phyloP scores from a whole-genome alignment of 371 early-diverging fungal species.

The Phascolomyces articulosus region DNA sequence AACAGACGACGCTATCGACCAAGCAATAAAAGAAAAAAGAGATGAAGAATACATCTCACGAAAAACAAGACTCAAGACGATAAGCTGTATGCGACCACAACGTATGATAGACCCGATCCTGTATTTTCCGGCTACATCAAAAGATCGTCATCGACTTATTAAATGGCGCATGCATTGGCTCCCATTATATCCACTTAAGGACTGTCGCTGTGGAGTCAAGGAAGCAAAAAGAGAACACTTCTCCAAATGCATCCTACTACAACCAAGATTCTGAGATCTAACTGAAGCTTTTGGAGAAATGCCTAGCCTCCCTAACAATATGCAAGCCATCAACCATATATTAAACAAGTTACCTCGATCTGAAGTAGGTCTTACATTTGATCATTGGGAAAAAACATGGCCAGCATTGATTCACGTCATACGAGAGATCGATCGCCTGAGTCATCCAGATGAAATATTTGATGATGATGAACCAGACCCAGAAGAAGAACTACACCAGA shows the following conservation, averaged over 20 bases:
- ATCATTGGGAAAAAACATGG: not conserved
- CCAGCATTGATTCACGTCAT: no score
- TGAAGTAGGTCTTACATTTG: not conserved
- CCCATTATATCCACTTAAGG: not conserved
- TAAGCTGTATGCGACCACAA: not conserved
- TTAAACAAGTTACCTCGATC: not conserved
- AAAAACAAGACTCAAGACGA: not conserved
- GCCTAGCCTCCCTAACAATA: not conserved
- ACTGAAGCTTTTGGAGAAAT: not conserved
- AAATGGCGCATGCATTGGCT: conserved; percentile 1
- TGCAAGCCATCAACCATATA: no score
- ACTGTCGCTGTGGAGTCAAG: not conserved
- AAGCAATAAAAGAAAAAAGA: not conserved
- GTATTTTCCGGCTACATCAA: not conserved
- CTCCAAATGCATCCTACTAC: not conserved
- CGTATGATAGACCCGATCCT: not conserved
- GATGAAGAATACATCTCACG: not conserved
- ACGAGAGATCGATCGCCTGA: no score
- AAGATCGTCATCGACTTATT: not conserved
- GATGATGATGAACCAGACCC: no score
- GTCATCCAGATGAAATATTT: no score
- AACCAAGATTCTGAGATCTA: not conserved
- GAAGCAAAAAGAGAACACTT: not conserved
- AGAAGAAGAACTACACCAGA: no score
- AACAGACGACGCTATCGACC: not conserved